Evolutionary conservation across 805 yeast genomes (phyloP).

Genomic region (Kazachstania psychrophila): DNA sequence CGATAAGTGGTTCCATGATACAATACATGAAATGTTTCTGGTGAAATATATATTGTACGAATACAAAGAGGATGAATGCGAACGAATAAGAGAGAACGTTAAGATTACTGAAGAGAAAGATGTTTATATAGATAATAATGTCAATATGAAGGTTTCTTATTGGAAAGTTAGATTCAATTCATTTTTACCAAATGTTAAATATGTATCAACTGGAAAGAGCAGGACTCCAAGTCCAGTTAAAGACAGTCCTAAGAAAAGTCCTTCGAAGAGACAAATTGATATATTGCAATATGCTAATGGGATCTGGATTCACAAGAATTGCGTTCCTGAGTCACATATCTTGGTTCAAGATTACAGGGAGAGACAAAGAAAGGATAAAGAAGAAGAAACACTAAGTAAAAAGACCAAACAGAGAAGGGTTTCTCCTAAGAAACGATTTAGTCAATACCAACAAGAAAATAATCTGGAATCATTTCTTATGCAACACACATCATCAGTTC

Average conservation of each 20-base stretch:
- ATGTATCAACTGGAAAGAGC: not conserved
- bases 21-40: slow-evolving; percentile 22
- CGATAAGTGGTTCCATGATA: slow-evolving; percentile 24
- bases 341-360: slow-evolving; percentile 10
- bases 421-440: slow-evolving; percentile 7
- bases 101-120: slow-evolving; percentile 19
- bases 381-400: not conserved
- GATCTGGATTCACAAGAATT: slow-evolving; percentile 17
- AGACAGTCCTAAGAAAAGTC: slow-evolving; percentile 11
- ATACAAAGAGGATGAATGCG: slow-evolving; percentile 2
- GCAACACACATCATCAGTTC: slow-evolving; percentile 17
- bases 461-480: slow-evolving; percentile 19
- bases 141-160: slow-evolving; percentile 3
- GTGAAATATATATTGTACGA: slow-evolving; percentile 12
- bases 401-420: slow-evolving; percentile 1
- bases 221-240: not conserved
- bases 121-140: slow-evolving; percentile 6
- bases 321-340: slow-evolving; percentile 13
- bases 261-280: slow-evolving; percentile 14
- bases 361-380: slow-evolving; percentile 2
- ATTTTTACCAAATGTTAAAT: slow-evolving; percentile 7
- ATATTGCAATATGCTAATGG: slow-evolving; percentile 10
- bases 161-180: slow-evolving; percentile 22
- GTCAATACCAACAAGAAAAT: slow-evolving; percentile 15
- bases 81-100: slow-evolving; percentile 1